Percentiles rank a stretch among this genome's conserved stretches.
Conservation (phyloP, 1,284 basidiomycete species). For the Ganoderma leucocontextum region DNA sequence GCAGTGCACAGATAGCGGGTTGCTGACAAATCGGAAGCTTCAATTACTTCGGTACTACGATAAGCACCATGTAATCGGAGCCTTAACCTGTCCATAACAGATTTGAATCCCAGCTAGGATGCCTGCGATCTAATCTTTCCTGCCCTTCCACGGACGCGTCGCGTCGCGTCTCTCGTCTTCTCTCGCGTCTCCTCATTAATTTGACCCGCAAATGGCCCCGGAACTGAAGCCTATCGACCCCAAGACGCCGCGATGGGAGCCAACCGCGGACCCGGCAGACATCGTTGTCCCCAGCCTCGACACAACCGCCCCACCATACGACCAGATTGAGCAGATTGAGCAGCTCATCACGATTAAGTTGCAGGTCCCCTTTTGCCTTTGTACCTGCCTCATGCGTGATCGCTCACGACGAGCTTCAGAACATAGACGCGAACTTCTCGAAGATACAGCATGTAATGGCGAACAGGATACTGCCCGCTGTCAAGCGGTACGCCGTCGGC, state of each 20-base stretch:
- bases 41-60: neutral
- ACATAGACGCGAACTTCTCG: constrained; percentile 94
- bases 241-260: constrained; percentile 62
- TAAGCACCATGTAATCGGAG: neutral
- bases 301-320: constrained; percentile 74
- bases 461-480: constrained; percentile 82
- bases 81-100: neutral
- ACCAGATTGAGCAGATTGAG: constrained; percentile 95
- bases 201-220: constrained; percentile 20
- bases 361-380: constrained; percentile 56
- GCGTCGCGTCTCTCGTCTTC: constrained; percentile 27
- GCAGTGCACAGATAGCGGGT: neutral
- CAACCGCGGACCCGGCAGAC: constrained; percentile 64
- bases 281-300: constrained; percentile 82
- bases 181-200: constrained; percentile 11
- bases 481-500: constrained; percentile 88
- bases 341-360: constrained; percentile 92
- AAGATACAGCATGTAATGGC: constrained; percentile 90
- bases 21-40: constrained; percentile 20
- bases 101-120: neutral
- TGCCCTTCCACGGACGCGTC: constrained; percentile 11
- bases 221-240: constrained; percentile 40
- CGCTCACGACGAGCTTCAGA: constrained; percentile 53
- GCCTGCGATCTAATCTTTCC: constrained; percentile 19
- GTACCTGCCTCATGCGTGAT: neutral